Evolutionary conservation across 202 grass and related monocot species (phyloP), one percentile per base, ranked within the genome.

Genomic region (Panicum virgatum): DNA sequence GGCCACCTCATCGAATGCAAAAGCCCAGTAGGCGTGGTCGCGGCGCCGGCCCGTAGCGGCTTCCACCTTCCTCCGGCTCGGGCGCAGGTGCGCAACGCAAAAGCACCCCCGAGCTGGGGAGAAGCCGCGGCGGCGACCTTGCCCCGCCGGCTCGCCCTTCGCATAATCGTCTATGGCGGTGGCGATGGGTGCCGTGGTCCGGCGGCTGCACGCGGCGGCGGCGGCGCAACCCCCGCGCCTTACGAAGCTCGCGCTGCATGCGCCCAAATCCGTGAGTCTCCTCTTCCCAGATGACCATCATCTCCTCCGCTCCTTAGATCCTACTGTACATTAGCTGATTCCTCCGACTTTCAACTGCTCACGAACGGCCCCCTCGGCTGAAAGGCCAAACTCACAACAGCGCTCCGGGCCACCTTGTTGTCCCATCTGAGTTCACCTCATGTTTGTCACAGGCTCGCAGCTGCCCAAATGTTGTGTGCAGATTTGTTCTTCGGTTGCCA

Each of bases 261-360:
- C 64, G n/a, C 89, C 89, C 73, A 88, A 90, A 76, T 83, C 75
- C 13, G 92, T 95, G 79, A 81, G 66, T 38, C 29, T 25, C 13
- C 4, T 6, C 47, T 66, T 40, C 40, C 29, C 6, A 25, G 27
- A 61, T 16, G 16, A 0, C 14, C 14, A 52, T 11, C 27, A 6
- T 29, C 19, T 47, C 52, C 12, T 43, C 54, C 0, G 32, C 32
- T 16, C 27, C 56, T 7, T 15, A 58, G 52, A 63, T 72, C 37
- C 27, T 70, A 23, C 15, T 15, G 34, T n/a, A 39, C 61, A 79
- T 56, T 51, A 54, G 38, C 16, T 71, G 36, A 50, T 80, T 29
- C 22, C 34, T 66, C 39, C 22, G 50, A 9, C 42, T 76, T 23
- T 43, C 20, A 61, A 65, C 34, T 40, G 23, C 40, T 61, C 4